These are phyloP conservation scores for Pseudogymnoascus sp. DNA, from an alignment of 2,329 filamentous ascomycete species.

Conservation along the genomic window DNA sequence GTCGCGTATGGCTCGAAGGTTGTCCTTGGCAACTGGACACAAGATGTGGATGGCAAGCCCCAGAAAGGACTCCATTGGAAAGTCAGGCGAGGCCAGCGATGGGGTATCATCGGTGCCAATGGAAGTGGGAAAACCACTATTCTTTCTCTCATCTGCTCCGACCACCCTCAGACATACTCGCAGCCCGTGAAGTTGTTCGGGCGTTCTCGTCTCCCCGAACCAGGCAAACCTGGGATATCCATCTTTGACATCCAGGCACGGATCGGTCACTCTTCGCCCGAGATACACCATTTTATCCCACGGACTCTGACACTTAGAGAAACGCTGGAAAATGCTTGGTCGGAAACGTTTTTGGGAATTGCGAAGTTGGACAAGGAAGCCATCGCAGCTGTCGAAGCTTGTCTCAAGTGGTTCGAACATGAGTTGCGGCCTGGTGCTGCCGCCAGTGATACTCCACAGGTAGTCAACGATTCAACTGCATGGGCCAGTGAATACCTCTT, in stretches of 20 bases:
- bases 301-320: slow-evolving; percentile 64
- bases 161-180: slow-evolving; percentile 91
- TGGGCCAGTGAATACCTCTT: slow-evolving; percentile 67
- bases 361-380: slow-evolving; percentile 56
- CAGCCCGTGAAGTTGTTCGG: slow-evolving; percentile 83
- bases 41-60: slow-evolving; percentile 43
- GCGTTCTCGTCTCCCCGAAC: slow-evolving; percentile 66
- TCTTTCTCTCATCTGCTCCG: slow-evolving; percentile 84
- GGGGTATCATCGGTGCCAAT: slow-evolving; percentile 90
- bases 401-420: slow-evolving; percentile 66
- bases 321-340: slow-evolving; percentile 79
- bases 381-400: slow-evolving; percentile 55
- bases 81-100: slow-evolving; percentile 74
- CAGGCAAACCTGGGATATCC: slow-evolving; percentile 61
- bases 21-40: slow-evolving; percentile 73
- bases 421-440: slow-evolving; percentile 53
- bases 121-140: slow-evolving; percentile 95
- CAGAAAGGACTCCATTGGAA: slow-evolving; percentile 70
- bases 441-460: slow-evolving; percentile 12
- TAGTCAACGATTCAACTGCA: slow-evolving; percentile 25
- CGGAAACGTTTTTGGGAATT: slow-evolving; percentile 71
- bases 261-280: slow-evolving; percentile 88
- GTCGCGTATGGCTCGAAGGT: slow-evolving; percentile 73
- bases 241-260: slow-evolving; percentile 88
- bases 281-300: slow-evolving; percentile 90